phyloP scores from a whole-genome alignment of 2,329 filamentous ascomycete genomes.

The Microdochium trichocladiopsis region DNA sequence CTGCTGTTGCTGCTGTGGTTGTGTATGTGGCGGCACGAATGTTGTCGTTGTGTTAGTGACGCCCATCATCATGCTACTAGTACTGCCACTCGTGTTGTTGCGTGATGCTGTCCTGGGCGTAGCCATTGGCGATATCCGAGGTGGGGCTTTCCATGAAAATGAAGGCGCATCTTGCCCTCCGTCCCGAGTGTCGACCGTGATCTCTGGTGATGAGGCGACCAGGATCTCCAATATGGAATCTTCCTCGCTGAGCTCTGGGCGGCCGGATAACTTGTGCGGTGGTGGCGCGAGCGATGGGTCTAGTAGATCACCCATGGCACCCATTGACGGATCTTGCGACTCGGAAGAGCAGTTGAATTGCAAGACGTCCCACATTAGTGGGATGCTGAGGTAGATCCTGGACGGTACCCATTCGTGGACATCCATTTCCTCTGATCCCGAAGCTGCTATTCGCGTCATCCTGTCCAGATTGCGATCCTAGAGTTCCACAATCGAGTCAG shows the following conservation, averaged over 20 bases:
- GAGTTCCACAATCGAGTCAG: too few species aligned
- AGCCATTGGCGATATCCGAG: constrained; percentile 10
- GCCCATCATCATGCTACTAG: background rate
- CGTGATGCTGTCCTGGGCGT: constrained; percentile 9
- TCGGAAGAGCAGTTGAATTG: constrained; percentile 36
- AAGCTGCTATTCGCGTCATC: constrained; percentile 39
- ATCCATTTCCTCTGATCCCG: constrained; percentile 36
- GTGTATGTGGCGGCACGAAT: background rate
- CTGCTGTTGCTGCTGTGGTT: background rate
- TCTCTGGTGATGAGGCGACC: constrained; percentile 42
- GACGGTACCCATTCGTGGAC: constrained; percentile 45
- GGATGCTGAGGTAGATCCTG: constrained; percentile 43
- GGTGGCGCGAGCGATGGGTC: constrained; percentile 31
- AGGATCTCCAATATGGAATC: constrained; percentile 37
- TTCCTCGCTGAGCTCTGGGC: constrained; percentile 22
- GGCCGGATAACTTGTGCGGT: constrained; percentile 1
- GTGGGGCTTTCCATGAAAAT: constrained; percentile 22
- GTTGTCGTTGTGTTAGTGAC: background rate
- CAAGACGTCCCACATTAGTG: constrained; percentile 45
- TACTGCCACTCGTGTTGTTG: constrained; percentile 2
- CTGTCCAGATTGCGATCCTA: constrained; percentile 41
- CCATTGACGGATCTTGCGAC: constrained; percentile 21
- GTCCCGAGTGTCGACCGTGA: constrained; percentile 42
- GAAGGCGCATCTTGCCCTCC: constrained; percentile 42
- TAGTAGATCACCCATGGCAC: constrained; percentile 31